Base-by-base conservation (phyloP, 2,329 filamentous ascomycete species). In the Leptographium galeiforme region DNA sequence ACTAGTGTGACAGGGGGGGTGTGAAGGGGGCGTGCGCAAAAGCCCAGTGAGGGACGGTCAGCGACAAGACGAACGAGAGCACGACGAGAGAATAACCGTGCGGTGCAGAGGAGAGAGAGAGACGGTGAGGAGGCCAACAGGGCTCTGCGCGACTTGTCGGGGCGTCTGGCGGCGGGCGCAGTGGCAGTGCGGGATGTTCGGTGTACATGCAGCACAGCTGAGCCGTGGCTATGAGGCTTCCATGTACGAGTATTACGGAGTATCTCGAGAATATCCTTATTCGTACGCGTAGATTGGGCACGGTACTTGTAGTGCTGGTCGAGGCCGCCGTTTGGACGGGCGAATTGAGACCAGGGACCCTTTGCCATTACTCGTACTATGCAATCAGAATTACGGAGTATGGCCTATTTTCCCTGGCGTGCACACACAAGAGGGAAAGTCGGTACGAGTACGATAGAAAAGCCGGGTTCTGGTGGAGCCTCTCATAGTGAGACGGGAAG, bases 1-100 rank as follows among this genome's bases (percentile, higher is more conserved):
- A 55, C 43, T 43, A 53, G 48, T 6, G 54, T 30, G 48, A 51
- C 54, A 53, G 48, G 54, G 51, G 50, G 25, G 47, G 36, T 45
- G 51, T 45, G 41, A 41, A 12, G 2, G 33, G 33, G 50, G 36
- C 13, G 36, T 39, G 48, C 36, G 47, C 33, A 48, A 38, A 49
- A 40, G 43, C 13, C 43, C 33, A n/a, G 38, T 10, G n/a, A 38
- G 46, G 8, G 18, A 45, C 43, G 43, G 44, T 16, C n/a, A 16
- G 34, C 32, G 46, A 48, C 34, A 40, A 40, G 8, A 33, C n/a
- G n/a, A 36, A 39, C n/a, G 33, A 49, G 11, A 44, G 36, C 25
- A 38, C 36, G 7, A 38, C 14, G 36, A 41, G 16, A 41, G n/a
- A 41, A 14, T 40, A 14, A 14, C 36, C 10, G 36, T 11, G 36